Evolutionary conservation across 2,329 filamentous ascomycete genomes (phyloP).

Genomic region (Epichloe sp.): DNA sequence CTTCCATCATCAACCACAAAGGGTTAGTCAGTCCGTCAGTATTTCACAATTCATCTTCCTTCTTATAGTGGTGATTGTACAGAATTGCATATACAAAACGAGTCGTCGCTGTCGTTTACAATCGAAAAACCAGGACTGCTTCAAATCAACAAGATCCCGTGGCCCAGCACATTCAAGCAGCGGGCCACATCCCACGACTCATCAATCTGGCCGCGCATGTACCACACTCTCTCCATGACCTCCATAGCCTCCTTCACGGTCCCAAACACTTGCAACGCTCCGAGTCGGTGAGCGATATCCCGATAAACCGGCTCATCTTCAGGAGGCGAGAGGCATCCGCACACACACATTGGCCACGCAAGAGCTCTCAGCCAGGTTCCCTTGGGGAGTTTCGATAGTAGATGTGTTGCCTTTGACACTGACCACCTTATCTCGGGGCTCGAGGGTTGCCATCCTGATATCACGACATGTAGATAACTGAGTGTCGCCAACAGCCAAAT

Average conservation of each 20-base stretch:
- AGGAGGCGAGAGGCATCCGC: slow-evolving; percentile 25
- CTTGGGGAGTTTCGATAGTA: slow-evolving; percentile 20
- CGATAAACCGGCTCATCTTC: slow-evolving; percentile 30
- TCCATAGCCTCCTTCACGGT: slow-evolving; percentile 29
- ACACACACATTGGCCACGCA: slow-evolving; percentile 29
- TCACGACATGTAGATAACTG: slow-evolving; percentile 34
- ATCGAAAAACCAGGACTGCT: not conserved
- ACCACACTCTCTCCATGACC: slow-evolving; percentile 36
- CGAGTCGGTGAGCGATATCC: slow-evolving; percentile 26
- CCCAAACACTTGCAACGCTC: slow-evolving; percentile 31
- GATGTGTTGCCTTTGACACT: slow-evolving; percentile 20
- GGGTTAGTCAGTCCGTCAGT: too few species aligned
- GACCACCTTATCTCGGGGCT: slow-evolving; percentile 25
- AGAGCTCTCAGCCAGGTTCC: slow-evolving; percentile 22
- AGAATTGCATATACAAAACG: not conserved
- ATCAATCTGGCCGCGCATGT: slow-evolving; percentile 23
- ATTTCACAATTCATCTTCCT: too few species aligned
- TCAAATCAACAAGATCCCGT: slow-evolving; percentile 26
- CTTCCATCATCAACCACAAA: not conserved
- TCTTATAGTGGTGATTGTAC: too few species aligned
- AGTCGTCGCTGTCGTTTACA: too few species aligned
- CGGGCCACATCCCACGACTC: slow-evolving; percentile 31
- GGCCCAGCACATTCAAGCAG: slow-evolving; percentile 28
- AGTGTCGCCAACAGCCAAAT: slow-evolving; percentile 37
- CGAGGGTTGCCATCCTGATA: slow-evolving; percentile 37